Base-by-base conservation (phyloP, 495 filamentous ascomycete species). In the Echria macrotheca region DNA sequence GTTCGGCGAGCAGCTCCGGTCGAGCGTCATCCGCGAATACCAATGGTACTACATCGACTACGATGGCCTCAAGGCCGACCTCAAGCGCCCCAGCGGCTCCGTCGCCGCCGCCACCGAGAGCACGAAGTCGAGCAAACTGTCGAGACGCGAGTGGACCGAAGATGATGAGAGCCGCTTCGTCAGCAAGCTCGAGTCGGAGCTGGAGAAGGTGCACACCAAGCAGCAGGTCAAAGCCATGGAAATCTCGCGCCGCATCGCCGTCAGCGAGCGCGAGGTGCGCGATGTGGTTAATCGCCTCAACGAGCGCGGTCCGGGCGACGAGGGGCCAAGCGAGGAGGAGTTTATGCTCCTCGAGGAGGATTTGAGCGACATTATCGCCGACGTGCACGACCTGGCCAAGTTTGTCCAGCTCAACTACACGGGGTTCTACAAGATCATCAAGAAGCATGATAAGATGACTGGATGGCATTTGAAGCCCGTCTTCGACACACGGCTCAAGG, bases 351-450 rank as follows among this genome's bases (percentile, higher is more conserved):
- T 99, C 33, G 94, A 99, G 70, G 87, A 95, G 68, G 88, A 95
- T 54, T 65, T 99, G 63, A 94, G 88, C 67, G 93, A 99, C 63
- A 91, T 97, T 59, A 99, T 97, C 65, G 94, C 94, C 44, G 93
- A 99, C 64, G 94, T 99, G 9, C 93, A 99, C 62, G 93, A 99
- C 65, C 72, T 99, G 58, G 94, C 94, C 59, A 97, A 97, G 69
- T 99, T 96, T 58, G 94, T 93, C 4, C 91, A 96, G 69, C 70
- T 99, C 63, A 99, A 99, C 67, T 99, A 99, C 60, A 96, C 91
- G 1, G 93, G 94, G 0, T 99, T 99, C 61, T 94, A 96, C 74
- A 99, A 99, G 74, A 99, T 99, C 58, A 96, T 99, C 64, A 99
- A 99, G 74, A 99, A 99, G 73, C 93, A 99, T 67, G 93, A 99